Percentiles rank a stretch among this genome's conserved stretches.
phyloP scores from a whole-genome alignment of 176 grass and related monocot genomes.

The Cymbopogon citratus region DNA sequence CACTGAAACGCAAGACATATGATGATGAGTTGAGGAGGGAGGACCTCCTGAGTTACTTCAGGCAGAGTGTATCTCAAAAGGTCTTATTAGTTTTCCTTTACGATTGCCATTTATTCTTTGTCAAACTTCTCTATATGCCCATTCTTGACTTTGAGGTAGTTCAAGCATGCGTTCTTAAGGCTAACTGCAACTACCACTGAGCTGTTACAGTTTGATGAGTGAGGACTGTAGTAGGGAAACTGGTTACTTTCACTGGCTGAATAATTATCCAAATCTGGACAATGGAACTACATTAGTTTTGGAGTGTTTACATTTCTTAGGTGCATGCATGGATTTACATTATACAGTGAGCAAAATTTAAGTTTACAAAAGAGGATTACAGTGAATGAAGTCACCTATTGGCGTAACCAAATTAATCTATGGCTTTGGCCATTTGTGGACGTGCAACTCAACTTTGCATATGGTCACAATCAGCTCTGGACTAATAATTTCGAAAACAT shows the following conservation, averaged over 20 bases:
- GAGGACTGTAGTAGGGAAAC: neutral
- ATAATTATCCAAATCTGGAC: neutral
- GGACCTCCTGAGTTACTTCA: slow-evolving; percentile 85
- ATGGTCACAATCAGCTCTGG: neutral
- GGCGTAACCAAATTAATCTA: neutral
- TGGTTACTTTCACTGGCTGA: slow-evolving; percentile 1
- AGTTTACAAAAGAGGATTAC: slow-evolving; percentile 11
- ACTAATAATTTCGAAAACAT: neutral
- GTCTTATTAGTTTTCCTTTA: slow-evolving; percentile 38
- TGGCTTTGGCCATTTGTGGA: neutral
- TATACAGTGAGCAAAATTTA: too few relatives aligned
- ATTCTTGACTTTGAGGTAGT: slow-evolving; percentile 15
- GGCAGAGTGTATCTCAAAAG: slow-evolving; percentile 77
- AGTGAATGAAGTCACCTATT: neutral
- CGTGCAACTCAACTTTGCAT: neutral
- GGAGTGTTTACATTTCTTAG: neutral
- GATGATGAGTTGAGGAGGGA: slow-evolving; percentile 93
- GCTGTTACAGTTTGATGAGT: neutral
- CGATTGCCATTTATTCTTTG: slow-evolving; percentile 7
- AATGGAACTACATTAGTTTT: slow-evolving; percentile 15
- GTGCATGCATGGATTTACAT: neutral
- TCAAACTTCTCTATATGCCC: neutral
- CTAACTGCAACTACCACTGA: neutral
- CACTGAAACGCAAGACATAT: slow-evolving; percentile 91
- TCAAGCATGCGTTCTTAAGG: neutral